Evolutionary conservation across 768 basidiomycete species (phyloP), one percentile per base, ranked within the genome.

Genomic region (Pleurotus sapidus): DNA sequence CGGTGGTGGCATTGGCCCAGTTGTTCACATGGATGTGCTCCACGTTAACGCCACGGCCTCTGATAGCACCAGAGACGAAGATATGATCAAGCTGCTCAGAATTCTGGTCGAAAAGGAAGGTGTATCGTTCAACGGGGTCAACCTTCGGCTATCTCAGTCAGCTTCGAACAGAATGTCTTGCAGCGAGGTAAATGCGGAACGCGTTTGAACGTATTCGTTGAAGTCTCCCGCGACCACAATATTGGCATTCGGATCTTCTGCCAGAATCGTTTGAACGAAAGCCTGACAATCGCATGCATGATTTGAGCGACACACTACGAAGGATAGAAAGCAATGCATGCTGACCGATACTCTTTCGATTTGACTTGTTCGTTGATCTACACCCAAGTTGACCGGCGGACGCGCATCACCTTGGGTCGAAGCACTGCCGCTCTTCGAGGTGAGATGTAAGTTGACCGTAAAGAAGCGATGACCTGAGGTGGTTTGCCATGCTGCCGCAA

Each of bases 1-100:
- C 34, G 20, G 68, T 67, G 7, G 76, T 60, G 3, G 71, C 71
- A 15, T 73, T 64, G 9, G 80, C 72, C 83, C 83, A 84, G 54
- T 79, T 84, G 62, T 86, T 86, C 30, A 84, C 76, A 65, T 86
- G 84, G 20, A 86, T 73, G 59, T 86, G 84, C 60, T 87, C 80
- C 39, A 81, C 77, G 55, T 78, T 67, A 9, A 73, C 72, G 7
- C 72, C 71, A n/a, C 79, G 70, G 30, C 57, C 49, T 45, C 67
- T 70, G 38, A 87, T 65, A 5, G 78, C 76, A 15, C 69, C 61
- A 5, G 81, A 83, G 49, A 86, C 67, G 63, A 85, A 81, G 15
- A 76, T 71, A 63, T 87, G 84, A 66, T 86, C 84, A 46, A 87
- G 78, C 61, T 84, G 80, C 65, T 86, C 73, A 3, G 72, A 73